Base-by-base conservation (phyloP, 78 protist genomes). In the Polysphondylium violaceum region DNA sequence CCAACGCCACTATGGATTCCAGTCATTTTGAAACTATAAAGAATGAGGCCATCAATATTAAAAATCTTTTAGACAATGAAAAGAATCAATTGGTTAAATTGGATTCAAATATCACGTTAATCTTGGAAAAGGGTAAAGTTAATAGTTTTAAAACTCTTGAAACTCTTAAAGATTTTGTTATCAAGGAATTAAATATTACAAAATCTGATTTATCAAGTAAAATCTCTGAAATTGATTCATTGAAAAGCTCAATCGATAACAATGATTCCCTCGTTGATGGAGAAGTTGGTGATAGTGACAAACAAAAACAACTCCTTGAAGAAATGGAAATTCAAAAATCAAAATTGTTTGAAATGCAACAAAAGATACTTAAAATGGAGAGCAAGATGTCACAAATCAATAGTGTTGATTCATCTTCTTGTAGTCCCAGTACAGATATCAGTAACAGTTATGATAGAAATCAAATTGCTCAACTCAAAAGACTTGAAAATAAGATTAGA, bases 321-420 rank as follows among this genome's bases (percentile, higher is more conserved):
- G 91, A 83, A 50, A 71, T 83, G 65, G 41, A 53, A 29, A 21
- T 17, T 21, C 91, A 83, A 58, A 83, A 69, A 67, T 27, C 23
- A 31, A 83, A 83, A 58, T 40, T 83, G 1, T 58, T 58, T 69
- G 81, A 71, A 31, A 83, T 83, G 91, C 91, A 83, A 69, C 6
- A 12, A 40, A 83, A 83, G 53, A 83, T 83, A 0, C 44, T 55
- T 12, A 83, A 69, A 69, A 33, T 83, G 67, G 91, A 59, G 41
- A 44, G 29, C 91, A 83, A 58, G 33, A 68, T 59, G n/a, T 64
- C 0, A 29, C n/a, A 25, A 36, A 9, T 9, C 19, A 38, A 6
- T 64, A 64, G 7, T 64, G 33, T 8, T 31, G 51, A 23, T 72
- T n/a, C 27, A 29, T 23, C 21, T 64, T 7, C 51, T 56, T 38